Base-by-base conservation (phyloP, 78 protist species). In the Mastigamoeba balamuthi region DNA sequence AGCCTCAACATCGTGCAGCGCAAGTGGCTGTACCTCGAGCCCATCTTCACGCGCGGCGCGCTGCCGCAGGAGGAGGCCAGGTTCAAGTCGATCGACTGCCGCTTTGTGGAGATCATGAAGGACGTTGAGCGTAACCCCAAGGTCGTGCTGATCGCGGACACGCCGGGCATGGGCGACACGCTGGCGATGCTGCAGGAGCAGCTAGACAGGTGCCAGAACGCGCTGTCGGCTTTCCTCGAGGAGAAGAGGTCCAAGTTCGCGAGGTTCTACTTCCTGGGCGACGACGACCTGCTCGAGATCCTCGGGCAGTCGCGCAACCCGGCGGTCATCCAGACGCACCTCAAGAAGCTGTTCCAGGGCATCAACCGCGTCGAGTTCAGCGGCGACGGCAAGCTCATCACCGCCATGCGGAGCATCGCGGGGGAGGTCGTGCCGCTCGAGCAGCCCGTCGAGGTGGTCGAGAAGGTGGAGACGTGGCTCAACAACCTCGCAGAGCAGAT, bases 251-350 rank as follows among this genome's bases (percentile, higher is more conserved):
- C 81, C 8, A 7, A 1, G 36, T 92, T 94, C 85, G 95, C 97
- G 30, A 86, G 98, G 29, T 95, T 95, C 76, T 94, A 94, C 69
- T 94, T 94, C 76, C 79, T 94, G n/a, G 92, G 95, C 68, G 95
- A 94, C 84, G 98, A 94, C 64, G 98, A 94, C 43, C 67, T 94
- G 67, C 88, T 94, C 25, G 92, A 92, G 82, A 90, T 92, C 48
- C 68, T 91, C 9, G 89, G 90, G 4, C 85, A 81, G 67, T 0
- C 82, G 0, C 38, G 74, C 28, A 82, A 85, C 63, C 90, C 89
- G 0, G 33, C 48, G 2, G 91, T 88, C 40, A 86, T 91, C 28
- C 91, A 83, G 78, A 2, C 80, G 25, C 97, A 94, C 74, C 68
- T 91, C 40, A 78, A 82, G 78, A 94, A 94, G 80, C 87, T 94